Base-by-base conservation (phyloP, 345 rosid species). In the Camelina neglecta region DNA sequence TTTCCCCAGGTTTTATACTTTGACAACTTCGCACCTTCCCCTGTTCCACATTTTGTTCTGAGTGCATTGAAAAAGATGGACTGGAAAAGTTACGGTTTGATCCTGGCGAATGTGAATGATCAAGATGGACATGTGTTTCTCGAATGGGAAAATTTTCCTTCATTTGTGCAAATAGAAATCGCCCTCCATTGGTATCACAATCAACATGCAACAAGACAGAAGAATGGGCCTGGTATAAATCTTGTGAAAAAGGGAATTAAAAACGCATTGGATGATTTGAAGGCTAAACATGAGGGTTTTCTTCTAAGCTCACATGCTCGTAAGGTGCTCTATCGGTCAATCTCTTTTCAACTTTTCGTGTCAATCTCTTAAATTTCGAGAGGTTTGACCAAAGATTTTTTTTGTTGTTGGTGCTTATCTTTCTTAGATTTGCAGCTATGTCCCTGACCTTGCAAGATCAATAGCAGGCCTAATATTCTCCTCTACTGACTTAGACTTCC, bases 31-130 rank as follows among this genome's bases (percentile, higher is more conserved):
- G 81, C 78, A n/a, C 90, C 88, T 66, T 79, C 83, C 76, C 66
- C 87, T 38, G 64, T 87, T 57, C 74, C 89, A 59, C 79, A 75
- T 42, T 64, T 85, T 75, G 79, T 84, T 67, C 76, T 86, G 58
- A 86, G 57, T 38, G 97, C 89, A 49, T 69, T 95, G 78, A 75
- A 80, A 69, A 80, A 85, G 82, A 68, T 89, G 57, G 90, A 90
- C 72, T 95, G 99, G 99, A 88, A 85, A 84, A 87, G 84, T 68
- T 95, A 92, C 61, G 99, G 97, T 72, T 81, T 95, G 86, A 73
- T 69, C 50, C 74, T 89, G 67, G 75, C 67, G 35, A 85, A 57
- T 39, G 80, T 80, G 69, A 76, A 45, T 42, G 89, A 89, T 60
- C 84, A 83, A 78, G 89, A 80, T 33, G 86, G 81, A 65, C 64